Base-by-base conservation (phyloP, 306 rosid genomes). In the Fragaria nilgerrensis region DNA sequence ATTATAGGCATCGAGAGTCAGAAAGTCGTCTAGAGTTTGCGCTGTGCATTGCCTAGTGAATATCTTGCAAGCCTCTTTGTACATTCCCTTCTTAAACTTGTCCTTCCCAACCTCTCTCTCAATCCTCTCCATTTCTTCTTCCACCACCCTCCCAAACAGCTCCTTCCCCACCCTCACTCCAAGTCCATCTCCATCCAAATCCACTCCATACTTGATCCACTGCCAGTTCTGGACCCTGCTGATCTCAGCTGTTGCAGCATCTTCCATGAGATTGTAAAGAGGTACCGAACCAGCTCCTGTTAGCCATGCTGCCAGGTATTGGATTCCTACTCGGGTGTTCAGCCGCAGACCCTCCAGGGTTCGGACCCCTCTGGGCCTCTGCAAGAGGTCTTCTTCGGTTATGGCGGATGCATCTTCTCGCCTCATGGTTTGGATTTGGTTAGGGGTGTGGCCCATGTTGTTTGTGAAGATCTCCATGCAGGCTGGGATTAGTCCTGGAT, bases 221-320 rank as follows among this genome's bases (percentile, higher is more conserved):
- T 95, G 97, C 97, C 97, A 95, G 78, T 88, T 95, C 86, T 95
- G 97, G 61, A 95, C 97, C 85, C 97, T 85, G 75, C 98, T 95
- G 22, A 95, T 92, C 85, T 95, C 97, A 15, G 97, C 97, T 23
- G 98, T 95, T 16, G 98, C 98, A 3, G 98, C 97, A 80, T 95
- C 97, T 78, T 95, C 98, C 97, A 90, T 95, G 36, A 95, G 97
- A 82, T 95, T 92, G 90, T 92, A 89, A 39, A 95, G 93, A 41
- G 98, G 98, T 49, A 95, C 97, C 0, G 96, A 90, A 11, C 98
- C 98, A 5, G 80, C 23, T 29, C 98, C 98, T 0, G 90, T 88
- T 1, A 95, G 88, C 97, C 98, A 95, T 37, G 98, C 96, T 3
- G 96, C 97, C 47, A 92, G 62, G 75, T 95, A 95, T 81, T 95